These are phyloP conservation scores for Plantago coronopus DNA, from an alignment of 305 asterid species.

Conservation along the genomic window DNA sequence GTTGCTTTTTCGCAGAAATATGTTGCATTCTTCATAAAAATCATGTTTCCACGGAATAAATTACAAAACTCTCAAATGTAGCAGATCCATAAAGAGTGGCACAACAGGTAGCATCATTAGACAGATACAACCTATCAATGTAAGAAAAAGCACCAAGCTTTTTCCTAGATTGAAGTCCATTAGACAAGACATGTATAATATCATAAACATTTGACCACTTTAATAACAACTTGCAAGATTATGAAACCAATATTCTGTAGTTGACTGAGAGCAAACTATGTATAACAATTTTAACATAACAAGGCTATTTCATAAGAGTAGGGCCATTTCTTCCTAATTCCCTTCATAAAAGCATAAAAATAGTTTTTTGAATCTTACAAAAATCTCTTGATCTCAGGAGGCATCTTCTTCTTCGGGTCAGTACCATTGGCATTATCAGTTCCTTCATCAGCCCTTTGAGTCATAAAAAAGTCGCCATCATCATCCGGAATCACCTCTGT, in stretches of 20 bases:
- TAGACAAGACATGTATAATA: no score
- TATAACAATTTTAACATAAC: no score
- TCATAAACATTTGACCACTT: no score
- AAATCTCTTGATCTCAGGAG: conserved; percentile 77
- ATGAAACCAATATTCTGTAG: no score
- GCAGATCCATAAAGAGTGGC: no score
- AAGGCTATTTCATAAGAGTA: background rate
- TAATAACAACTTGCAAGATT: no score
- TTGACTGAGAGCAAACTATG: no score
- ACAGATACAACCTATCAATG: no score
- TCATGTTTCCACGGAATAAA: background rate
- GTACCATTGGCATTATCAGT: conserved; percentile 59
- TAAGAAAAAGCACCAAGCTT: no score
- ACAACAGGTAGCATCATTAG: no score
- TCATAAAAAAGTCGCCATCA: conserved; percentile 76
- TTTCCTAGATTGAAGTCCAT: no score
- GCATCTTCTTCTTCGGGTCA: conserved; percentile 79
- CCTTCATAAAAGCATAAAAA: background rate
- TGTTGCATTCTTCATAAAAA: background rate
- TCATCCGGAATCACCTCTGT: conserved; percentile 81
- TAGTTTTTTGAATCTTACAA: conserved; percentile 43
- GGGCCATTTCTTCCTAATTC: background rate
- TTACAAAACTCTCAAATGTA: no score
- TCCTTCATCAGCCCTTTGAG: conserved; percentile 69
- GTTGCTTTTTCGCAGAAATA: background rate